Evolutionary conservation across 805 yeast species (phyloP).

Genomic region (Pichia manshurica): DNA sequence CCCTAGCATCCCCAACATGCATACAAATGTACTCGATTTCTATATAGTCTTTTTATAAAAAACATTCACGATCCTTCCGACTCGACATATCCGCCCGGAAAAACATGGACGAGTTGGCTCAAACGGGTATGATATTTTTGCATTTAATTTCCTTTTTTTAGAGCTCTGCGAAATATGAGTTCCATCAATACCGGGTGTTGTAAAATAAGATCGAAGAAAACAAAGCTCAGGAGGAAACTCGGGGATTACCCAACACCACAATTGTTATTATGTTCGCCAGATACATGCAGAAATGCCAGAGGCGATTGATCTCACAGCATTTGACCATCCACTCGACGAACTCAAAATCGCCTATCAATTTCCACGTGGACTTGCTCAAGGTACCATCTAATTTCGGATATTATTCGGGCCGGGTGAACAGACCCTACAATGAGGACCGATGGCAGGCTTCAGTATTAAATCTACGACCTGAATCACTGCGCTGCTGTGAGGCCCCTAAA

Average conservation of each 20-base stretch:
- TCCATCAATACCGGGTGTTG: not conserved
- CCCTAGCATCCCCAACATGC: no score
- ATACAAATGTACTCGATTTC: no score
- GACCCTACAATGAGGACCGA: constrained; percentile 77
- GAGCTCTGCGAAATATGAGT: no score
- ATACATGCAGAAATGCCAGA: constrained; percentile 1
- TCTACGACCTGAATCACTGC: constrained; percentile 2
- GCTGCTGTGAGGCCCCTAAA: not conserved
- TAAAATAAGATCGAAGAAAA: no score
- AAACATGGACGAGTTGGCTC: no score
- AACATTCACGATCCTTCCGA: no score
- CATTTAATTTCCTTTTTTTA: no score
- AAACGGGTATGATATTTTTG: no score
- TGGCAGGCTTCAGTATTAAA: constrained; percentile 28
- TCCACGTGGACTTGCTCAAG: constrained; percentile 51
- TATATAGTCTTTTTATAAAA: no score
- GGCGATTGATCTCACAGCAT: constrained; percentile 25
- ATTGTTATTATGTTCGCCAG: not conserved
- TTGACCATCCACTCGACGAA: constrained; percentile 22
- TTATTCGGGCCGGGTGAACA: constrained; percentile 64
- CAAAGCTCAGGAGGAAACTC: no score
- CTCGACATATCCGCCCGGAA: no score
- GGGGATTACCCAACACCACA: no score
- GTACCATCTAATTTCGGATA: constrained; percentile 80
- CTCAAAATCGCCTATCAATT: constrained; percentile 23